Base-by-base conservation (phyloP, 352 stramenopile genomes). In the Phytophthora pinifolia region DNA sequence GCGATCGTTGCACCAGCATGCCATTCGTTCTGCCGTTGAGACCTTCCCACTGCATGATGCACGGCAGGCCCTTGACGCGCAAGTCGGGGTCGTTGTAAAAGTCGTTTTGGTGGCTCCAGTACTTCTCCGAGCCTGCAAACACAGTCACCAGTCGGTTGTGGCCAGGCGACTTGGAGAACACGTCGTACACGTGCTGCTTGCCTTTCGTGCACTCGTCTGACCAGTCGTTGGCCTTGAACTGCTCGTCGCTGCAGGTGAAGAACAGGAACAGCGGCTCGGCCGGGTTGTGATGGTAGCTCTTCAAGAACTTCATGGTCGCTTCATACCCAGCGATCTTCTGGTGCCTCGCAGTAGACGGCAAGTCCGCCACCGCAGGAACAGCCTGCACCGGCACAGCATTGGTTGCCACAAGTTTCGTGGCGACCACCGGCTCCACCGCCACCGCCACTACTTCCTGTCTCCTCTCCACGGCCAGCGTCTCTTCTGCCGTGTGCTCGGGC, bases 201-300 rank as follows among this genome's bases (percentile, higher is more conserved):
- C 72, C 76, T n/a, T 72, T 42, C 6, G 29, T 38, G 52, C 78
- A 90, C 22, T 68, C 53, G 22, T 66, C 48, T 1, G 70, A 84
- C 78, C 79, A 88, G 44, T 90, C 75, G 17, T 56, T 46, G 9
- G 72, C 49, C 10, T 79, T 67, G 33, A 80, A 79, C 9, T 74
- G 39, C 22, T 84, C 61, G 42, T 90, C 77, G 18, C 79, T 88
- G 57, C 80, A 90, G 29, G 74, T 70, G 54, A 90, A 90, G 44
- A 86, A 76, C 9, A 90, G 54, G 37, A 86, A 88, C 31, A 90
- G 46, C 14, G 62, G 67, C 44, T 88, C 75, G 52, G 69, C 39
- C 38, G 49, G 39, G 33, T 54, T 59, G n/a, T 25, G 62, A 47
- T 54, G 53, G 43, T 88, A 88, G 27, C 53, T 77, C 43, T 73